Evolutionary conservation across 2,329 filamentous ascomycete genomes (phyloP).

Genomic region (Acrodontium crateriforme): DNA sequence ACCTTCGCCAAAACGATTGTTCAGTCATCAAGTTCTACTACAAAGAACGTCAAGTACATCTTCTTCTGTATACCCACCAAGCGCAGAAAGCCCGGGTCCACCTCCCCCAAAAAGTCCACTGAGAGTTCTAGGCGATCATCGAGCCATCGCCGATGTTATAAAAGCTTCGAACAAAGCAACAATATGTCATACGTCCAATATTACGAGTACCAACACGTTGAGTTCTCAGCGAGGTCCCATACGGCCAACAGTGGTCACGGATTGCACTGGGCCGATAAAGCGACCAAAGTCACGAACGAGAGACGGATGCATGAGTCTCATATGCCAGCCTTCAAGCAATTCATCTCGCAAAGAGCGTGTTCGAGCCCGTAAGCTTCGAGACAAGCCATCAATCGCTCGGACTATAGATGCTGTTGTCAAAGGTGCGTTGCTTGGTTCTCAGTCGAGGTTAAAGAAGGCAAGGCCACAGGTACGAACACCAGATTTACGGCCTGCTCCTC

Average conservation of each 20-base stretch:
- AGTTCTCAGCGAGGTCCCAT: conserved; percentile 12
- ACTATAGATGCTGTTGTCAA: conserved; percentile 17
- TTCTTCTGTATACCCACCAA: conserved; percentile 14
- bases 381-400: conserved; percentile 11
- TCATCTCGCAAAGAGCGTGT: conserved; percentile 16
- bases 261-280: conserved; percentile 21
- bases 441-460: conserved; percentile 16
- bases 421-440: conserved; percentile 7
- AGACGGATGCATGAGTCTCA: conserved; percentile 9
- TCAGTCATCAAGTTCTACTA: conserved; percentile 17
- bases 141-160: conserved; percentile 16
- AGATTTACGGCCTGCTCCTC: conserved; percentile 11
- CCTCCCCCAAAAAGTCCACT: conserved; percentile 22
- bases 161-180: conserved; percentile 10
- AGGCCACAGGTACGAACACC: conserved; percentile 20
- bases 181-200: conserved; percentile 16
- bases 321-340: conserved; percentile 7
- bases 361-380: conserved; percentile 20
- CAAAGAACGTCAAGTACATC: conserved; percentile 20
- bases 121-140: conserved; percentile 13
- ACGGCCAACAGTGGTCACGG: conserved; percentile 17
- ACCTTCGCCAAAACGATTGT: conserved; percentile 16
- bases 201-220: conserved; percentile 13
- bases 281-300: conserved; percentile 16
- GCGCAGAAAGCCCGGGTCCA: conserved; percentile 20